Percentiles rank a stretch among this genome's conserved stretches.
Evolutionary conservation across 495 filamentous ascomycete species (phyloP).

Genomic region (Talaromyces thailandensis): DNA sequence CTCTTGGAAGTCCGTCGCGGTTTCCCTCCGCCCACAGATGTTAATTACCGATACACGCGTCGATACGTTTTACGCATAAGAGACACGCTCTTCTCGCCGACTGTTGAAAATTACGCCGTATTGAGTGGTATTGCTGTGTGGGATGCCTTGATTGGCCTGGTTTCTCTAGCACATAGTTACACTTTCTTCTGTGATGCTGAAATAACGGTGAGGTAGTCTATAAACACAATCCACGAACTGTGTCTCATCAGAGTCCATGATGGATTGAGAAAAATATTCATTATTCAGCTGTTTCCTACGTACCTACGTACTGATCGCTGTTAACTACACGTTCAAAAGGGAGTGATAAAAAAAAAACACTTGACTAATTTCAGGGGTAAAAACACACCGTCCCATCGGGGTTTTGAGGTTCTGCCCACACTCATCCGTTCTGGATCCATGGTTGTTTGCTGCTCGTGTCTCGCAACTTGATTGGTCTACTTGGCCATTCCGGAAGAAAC

Average conservation of each 20-base stretch:
- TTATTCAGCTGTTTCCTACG: background rate
- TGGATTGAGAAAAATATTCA: background rate
- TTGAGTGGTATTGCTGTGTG: constrained; percentile 11
- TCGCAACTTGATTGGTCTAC: background rate
- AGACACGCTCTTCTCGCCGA: background rate
- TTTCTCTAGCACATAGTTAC: background rate
- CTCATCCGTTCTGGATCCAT: background rate
- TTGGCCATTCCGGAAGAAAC: background rate
- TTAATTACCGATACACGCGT: background rate
- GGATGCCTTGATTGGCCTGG: background rate
- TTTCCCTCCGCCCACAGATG: background rate
- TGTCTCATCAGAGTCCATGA: background rate
- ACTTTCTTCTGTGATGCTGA: background rate
- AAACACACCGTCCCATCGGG: background rate
- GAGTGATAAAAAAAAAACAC: background rate
- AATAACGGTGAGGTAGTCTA: background rate
- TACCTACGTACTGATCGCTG: background rate
- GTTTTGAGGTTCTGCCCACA: background rate
- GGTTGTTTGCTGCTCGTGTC: background rate
- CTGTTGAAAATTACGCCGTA: background rate
- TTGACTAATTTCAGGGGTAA: constrained; percentile 6
- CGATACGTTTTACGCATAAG: background rate
- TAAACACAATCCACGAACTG: background rate
- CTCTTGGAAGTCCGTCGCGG: background rate
- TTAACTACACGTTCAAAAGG: background rate